Conservation (phyloP, 1,284 basidiomycete genomes). For the Moesziomyces sp. region DNA sequence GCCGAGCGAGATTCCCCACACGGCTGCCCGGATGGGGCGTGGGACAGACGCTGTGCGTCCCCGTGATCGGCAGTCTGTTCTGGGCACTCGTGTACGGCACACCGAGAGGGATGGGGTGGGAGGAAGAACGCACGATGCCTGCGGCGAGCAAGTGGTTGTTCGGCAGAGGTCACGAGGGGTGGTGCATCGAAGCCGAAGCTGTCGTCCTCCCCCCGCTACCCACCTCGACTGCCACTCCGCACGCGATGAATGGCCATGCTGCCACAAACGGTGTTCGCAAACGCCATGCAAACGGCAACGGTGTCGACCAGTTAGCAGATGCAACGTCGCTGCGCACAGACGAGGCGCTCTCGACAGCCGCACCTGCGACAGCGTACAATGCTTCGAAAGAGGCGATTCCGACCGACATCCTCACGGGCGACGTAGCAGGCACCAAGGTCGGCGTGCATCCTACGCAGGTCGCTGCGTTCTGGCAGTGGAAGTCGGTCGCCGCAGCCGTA, state of each 20-base stretch:
- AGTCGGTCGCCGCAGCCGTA: slow-evolving; percentile 19
- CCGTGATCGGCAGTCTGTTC: slow-evolving; percentile 25
- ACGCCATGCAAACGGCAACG: neutral
- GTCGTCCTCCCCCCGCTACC: slow-evolving; percentile 26
- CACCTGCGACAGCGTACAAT: slow-evolving; percentile 11
- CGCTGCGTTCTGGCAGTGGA: slow-evolving; percentile 38
- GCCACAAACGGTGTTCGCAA: neutral
- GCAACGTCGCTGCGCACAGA: slow-evolving; percentile 6
- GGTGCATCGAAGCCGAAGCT: slow-evolving; percentile 34
- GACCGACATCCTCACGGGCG: slow-evolving; percentile 14
- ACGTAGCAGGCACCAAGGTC: slow-evolving; percentile 6
- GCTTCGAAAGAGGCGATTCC: slow-evolving; percentile 3
- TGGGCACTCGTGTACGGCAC: slow-evolving; percentile 35
- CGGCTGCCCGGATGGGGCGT: slow-evolving; percentile 15
- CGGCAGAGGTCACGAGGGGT: slow-evolving; percentile 28
- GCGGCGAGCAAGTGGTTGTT: slow-evolving; percentile 25
- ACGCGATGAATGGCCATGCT: neutral
- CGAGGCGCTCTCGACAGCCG: slow-evolving; percentile 4
- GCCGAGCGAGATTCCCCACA: slow-evolving; percentile 8
- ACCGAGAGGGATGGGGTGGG: slow-evolving; percentile 17
- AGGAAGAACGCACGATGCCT: slow-evolving; percentile 23
- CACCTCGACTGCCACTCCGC: neutral
- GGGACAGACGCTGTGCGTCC: slow-evolving; percentile 20
- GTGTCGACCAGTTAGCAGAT: slow-evolving; percentile 5
- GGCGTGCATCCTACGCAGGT: slow-evolving; percentile 6